Evolutionary conservation across 2,329 filamentous ascomycete species (phyloP), one percentile per base, ranked within the genome.

Genomic region (Akanthomyces muscarius): DNA sequence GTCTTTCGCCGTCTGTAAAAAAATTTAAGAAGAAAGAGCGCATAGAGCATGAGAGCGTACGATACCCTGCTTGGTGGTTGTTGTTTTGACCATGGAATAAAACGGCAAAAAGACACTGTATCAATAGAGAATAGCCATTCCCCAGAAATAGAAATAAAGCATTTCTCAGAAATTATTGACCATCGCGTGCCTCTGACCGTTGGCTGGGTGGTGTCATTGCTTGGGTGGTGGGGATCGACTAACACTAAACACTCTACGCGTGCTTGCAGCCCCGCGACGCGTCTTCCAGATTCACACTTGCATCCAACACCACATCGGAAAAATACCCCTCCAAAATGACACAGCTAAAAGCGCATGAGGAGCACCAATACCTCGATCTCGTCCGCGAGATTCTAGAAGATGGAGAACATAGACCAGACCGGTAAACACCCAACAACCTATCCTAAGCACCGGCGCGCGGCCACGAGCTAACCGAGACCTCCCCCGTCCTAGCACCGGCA

Each of bases 281-380:
- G 62, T 64, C 62, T 60, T 21, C 56, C 56, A 10, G 10, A 38
- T 25, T 58, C 50, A 8, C 21, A 51, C 38, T 45, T 28, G 8
- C 44, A 41, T 42, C 42, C 44, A 53, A 45, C 54, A 60, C 4
- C 18, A 53, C 28, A 18, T 4, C 11, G 14, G 30, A 53, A 51
- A 23, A 5, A 25, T 25, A 36, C 18, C 51, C 21, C 6, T 41
- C 45, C 54, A 59, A 54, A 30, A 63, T 63, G 61, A 53, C 54
- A 5, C 41, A 52, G 23, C 41, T n/a, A 36, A 56, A 67, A 28
- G 70, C 70, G 41, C 92, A 97, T 71, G 93, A 98, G 80, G 95
- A 99, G 78, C 82, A 92, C 72, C 95, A 98, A 77, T 99, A 99
- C 74, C 87, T 99, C 64, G 84, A 94, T 70, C 84, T 99, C 30